Conservation (phyloP, 192 early-diverging fungal species). For the Backusella sp. region DNA sequence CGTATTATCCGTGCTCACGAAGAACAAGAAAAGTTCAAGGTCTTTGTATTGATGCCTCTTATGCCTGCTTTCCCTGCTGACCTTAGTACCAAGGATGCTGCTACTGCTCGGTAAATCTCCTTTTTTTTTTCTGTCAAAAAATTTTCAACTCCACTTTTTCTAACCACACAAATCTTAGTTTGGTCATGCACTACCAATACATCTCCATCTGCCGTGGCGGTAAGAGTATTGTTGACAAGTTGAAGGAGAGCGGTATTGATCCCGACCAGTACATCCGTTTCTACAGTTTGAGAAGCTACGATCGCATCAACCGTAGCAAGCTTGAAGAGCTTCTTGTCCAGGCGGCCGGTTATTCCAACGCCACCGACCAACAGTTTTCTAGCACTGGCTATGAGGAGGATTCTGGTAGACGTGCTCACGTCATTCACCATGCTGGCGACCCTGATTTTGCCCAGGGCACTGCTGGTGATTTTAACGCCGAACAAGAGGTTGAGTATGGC, state of each 20-base stretch:
- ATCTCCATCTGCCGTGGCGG: conserved; percentile 76
- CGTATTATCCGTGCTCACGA: conserved; percentile 71
- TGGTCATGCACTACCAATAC: conserved; percentile 83
- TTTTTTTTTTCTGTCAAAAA: background rate
- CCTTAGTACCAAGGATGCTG: conserved; percentile 69
- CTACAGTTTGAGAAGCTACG: conserved; percentile 76
- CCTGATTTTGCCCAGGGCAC: conserved; percentile 31
- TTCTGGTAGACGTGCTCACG: conserved; percentile 1
- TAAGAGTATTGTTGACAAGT: conserved; percentile 61
- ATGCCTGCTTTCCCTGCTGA: conserved; percentile 89
- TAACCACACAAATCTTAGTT: conserved; percentile 26
- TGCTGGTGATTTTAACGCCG: background rate
- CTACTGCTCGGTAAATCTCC: conserved; percentile 51
- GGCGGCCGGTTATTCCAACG: conserved; percentile 20
- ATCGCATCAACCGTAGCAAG: conserved; percentile 53
- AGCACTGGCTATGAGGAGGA: conserved; percentile 3
- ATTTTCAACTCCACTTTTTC: background rate
- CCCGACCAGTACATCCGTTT: conserved; percentile 71
- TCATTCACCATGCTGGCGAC: conserved; percentile 21
- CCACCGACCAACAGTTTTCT: conserved; percentile 8
- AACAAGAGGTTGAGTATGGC: conserved; percentile 27
- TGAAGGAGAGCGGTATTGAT: conserved; percentile 53
- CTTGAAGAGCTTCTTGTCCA: conserved; percentile 21
- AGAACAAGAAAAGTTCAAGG: conserved; percentile 68
- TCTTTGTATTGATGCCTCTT: conserved; percentile 84